Evolutionary conservation across 805 yeast genomes (phyloP).

Genomic region (Blastobotrys parvus): DNA sequence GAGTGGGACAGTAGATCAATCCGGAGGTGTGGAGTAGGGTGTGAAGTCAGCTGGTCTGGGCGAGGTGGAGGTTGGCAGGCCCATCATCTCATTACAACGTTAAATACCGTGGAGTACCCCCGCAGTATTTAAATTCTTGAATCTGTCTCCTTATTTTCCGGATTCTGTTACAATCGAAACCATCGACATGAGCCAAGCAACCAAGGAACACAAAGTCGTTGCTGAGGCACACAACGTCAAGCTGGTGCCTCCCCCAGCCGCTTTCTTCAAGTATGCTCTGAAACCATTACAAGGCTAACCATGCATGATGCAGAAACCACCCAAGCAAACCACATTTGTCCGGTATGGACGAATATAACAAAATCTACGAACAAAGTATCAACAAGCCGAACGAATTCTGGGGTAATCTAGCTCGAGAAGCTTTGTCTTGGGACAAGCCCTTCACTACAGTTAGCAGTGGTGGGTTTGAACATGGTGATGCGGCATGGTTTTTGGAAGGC

Average conservation of each 20-base stretch:
- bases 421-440: slow-evolving; percentile 71
- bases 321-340: slow-evolving; percentile 48
- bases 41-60: no score
- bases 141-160: no score
- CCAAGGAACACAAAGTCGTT: slow-evolving; percentile 6
- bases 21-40: no score
- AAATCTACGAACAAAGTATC: slow-evolving; percentile 65
- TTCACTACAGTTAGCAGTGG: slow-evolving; percentile 59
- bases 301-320: slow-evolving; percentile 30
- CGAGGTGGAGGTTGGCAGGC: no score
- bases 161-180: no score
- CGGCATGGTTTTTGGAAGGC: slow-evolving; percentile 93
- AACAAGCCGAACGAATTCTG: slow-evolving; percentile 74
- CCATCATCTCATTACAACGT: no score
- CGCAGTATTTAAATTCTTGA: no score
- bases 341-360: slow-evolving; percentile 58
- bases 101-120: no score
- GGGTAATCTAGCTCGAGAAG: slow-evolving; percentile 64
- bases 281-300: background rate
- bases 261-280: slow-evolving; percentile 12
- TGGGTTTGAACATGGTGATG: slow-evolving; percentile 62
- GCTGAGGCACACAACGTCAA: slow-evolving; percentile 16
- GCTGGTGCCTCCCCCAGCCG: slow-evolving; percentile 19
- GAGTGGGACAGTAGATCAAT: no score
- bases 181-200: no score